Percentiles rank a stretch among this genome's conserved stretches.
Evolutionary conservation across 345 rosid genomes (phyloP).

Genomic region (Raphanus raphanistrum): DNA sequence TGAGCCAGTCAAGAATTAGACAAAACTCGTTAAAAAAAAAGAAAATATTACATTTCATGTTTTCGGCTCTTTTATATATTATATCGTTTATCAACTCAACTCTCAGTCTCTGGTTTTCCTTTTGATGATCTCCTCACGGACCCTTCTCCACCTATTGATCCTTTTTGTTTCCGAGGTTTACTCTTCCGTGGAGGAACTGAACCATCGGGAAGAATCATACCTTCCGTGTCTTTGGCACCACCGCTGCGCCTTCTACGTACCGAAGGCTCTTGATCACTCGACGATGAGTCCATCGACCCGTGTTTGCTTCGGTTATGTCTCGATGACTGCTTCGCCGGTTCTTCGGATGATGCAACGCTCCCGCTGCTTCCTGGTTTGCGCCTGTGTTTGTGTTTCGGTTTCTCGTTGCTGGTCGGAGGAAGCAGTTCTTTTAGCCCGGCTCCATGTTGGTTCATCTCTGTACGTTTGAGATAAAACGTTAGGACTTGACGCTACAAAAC

Average conservation of each 20-base stretch:
- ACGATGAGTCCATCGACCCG: slow-evolving; percentile 30
- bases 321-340: slow-evolving; percentile 22
- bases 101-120: slow-evolving; percentile 34
- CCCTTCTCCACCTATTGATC: slow-evolving; percentile 36
- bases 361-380: slow-evolving; percentile 32
- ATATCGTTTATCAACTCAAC: slow-evolving; percentile 19
- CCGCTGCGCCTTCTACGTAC: slow-evolving; percentile 35
- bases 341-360: slow-evolving; percentile 29
- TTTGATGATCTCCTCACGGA: slow-evolving; percentile 31
- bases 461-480: background rate
- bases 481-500: background rate
- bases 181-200: slow-evolving; percentile 39
- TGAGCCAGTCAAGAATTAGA: background rate
- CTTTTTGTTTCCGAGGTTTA: slow-evolving; percentile 37
- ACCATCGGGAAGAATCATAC: slow-evolving; percentile 9
- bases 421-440: slow-evolving; percentile 30
- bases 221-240: slow-evolving; percentile 16
- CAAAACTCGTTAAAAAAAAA: background rate
- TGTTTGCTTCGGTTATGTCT: slow-evolving; percentile 32
- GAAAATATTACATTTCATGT: slow-evolving; percentile 12
- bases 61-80: background rate
- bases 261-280: slow-evolving; percentile 31
- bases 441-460: slow-evolving; percentile 29
- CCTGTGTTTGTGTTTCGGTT: slow-evolving; percentile 32
- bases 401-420: slow-evolving; percentile 28